Conservation (phyloP, 257 asterid genomes). For the Gardenia jasminoides region DNA sequence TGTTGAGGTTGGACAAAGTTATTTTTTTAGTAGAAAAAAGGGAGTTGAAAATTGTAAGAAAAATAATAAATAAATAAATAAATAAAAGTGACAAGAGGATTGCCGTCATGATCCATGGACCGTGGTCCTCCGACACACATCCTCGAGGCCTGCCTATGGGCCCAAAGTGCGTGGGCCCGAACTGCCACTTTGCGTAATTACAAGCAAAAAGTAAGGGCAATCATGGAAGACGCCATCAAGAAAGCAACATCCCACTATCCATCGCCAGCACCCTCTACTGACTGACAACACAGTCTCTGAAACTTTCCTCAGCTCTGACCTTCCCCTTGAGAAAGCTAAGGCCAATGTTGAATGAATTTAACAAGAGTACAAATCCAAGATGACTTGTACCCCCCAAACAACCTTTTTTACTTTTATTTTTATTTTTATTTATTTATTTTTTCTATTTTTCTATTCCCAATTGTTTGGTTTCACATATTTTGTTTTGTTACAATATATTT, state of each 20-base stretch:
- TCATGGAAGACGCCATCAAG: constrained; percentile 20
- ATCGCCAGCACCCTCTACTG: constrained; percentile 15
- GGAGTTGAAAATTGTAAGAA: neutral
- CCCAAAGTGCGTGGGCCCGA: neutral
- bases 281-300: constrained; percentile 28
- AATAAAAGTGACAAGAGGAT: neutral
- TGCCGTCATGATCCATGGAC: constrained; percentile 20
- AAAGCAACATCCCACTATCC: constrained; percentile 18
- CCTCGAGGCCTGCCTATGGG: neutral
- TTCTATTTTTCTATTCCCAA: neutral
- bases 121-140: constrained; percentile 23
- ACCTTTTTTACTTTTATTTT: neutral
- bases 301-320: constrained; percentile 16
- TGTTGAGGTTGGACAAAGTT: neutral
- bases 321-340: constrained; percentile 12
- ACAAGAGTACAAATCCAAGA: constrained; percentile 12
- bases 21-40: neutral
- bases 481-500: no score
- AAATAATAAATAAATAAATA: neutral
- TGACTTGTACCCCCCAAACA: neutral
- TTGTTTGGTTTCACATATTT: no score
- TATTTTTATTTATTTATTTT: neutral
- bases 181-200: constrained; percentile 12
- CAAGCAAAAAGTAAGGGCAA: constrained; percentile 6
- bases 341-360: neutral